Evolutionary conservation across 176 grass and related monocot genomes (phyloP).

Genomic region (Elaeis guineensis): DNA sequence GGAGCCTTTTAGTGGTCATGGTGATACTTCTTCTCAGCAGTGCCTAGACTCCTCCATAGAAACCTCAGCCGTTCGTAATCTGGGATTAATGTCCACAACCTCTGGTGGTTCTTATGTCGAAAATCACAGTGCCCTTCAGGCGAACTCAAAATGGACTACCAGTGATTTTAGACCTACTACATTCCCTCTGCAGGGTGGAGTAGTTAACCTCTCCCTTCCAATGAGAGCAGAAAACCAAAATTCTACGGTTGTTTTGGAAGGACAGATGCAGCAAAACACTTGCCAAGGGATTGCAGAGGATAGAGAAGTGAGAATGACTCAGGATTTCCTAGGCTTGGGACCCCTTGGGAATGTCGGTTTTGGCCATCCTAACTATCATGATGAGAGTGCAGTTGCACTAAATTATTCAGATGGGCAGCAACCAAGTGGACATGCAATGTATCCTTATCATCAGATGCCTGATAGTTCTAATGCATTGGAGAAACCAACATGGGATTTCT

Average conservation of each 20-base stretch:
- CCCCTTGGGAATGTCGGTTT: conserved; percentile 32
- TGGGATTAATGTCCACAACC: conserved; percentile 18
- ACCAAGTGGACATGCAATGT: conserved; percentile 32
- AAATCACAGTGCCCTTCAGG: conserved; percentile 21
- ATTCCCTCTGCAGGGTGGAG: conserved; percentile 30
- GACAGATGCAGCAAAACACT: conserved; percentile 24
- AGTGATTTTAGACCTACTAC: conserved; percentile 20
- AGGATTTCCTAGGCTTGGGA: conserved; percentile 49
- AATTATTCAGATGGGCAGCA: conserved; percentile 47
- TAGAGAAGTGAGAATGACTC: conserved; percentile 39
- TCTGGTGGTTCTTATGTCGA: conserved; percentile 27
- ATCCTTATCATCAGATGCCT: conserved; percentile 45
- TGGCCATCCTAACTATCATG: conserved; percentile 30
- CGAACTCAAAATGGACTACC: conserved; percentile 29
- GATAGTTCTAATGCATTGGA: conserved; percentile 30
- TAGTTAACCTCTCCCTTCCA: conserved; percentile 28
- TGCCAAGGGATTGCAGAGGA: conserved; percentile 27
- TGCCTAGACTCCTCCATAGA: conserved; percentile 32
- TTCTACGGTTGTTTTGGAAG: conserved; percentile 16
- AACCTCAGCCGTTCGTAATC: conserved; percentile 30
- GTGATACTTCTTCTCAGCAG: conserved; percentile 32
- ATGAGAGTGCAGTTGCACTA: conserved; percentile 21
- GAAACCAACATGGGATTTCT: conserved; percentile 48
- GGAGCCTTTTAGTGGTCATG: conserved; percentile 16
- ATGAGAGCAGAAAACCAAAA: conserved; percentile 34